Evolutionary conservation across 2,329 filamentous ascomycete species (phyloP), one percentile per base, ranked within the genome.

Genomic region (Lecanicillium sp.): DNA sequence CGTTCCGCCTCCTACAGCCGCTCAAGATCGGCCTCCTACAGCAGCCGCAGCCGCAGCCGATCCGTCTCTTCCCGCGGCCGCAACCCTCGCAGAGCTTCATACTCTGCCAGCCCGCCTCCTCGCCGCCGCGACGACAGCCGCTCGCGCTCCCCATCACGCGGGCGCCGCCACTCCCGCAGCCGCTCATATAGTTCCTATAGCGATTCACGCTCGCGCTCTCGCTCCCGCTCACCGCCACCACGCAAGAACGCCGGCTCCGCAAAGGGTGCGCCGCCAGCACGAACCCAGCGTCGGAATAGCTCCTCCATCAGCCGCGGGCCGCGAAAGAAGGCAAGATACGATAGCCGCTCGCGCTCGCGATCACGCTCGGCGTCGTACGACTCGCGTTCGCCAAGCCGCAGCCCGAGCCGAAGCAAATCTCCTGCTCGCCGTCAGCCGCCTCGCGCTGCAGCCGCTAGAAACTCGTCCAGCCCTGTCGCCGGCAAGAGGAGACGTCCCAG

Each of bases 1-100:
- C 48, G 52, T 6, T 53, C 49, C 17, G 48, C 47, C 36, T 60
- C 57, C 10, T 51, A 53, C 42, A 56, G 54, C 34, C 49, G 55
- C 15, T 60, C 59, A 4, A 58, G 45, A 12, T 52, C 52, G 7
- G 46, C 48, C 5, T 49, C 50, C 40, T 75, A 71, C 29, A 65
- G 57, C 17, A 72, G 57, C 48, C 73, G 69, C 38, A 72, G 61
- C 38, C 75, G 63, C 17, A 8, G 33, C 20, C 32, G 33, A 3
- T 36, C 38, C 28, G 15, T 40, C 32, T 35, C 38, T 12, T 25
- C 28, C 18, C 17, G 14, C 17, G 27, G 32, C 13, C 38, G 38
- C 18, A 15, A 25, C 25, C 5, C 31, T 6, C 32, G 38, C 27
- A 29, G 12, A 18, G 12, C 25, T 17, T 31, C 32, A 13, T 15